Percentiles rank a stretch among this genome's conserved stretches.
Conservation (phyloP, 1,284 basidiomycete species). For the Serendipita sp. region DNA sequence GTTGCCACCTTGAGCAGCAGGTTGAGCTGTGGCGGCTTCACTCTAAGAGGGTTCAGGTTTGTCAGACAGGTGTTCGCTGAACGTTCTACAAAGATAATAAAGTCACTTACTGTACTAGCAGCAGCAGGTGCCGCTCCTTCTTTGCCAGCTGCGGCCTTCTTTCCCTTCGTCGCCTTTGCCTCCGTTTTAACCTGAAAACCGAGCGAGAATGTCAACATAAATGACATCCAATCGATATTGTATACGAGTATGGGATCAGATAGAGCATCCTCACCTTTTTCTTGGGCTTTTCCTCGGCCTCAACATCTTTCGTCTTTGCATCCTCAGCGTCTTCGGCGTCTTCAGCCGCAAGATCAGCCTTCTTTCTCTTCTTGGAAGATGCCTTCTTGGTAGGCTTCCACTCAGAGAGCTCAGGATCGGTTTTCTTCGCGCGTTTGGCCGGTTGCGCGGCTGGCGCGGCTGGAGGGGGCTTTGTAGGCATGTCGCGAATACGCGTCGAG, state of each 20-base stretch:
- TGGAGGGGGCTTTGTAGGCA: neutral
- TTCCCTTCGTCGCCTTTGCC: neutral
- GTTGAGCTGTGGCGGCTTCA: neutral
- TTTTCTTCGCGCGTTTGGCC: neutral
- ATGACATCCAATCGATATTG: neutral
- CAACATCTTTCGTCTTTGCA: neutral
- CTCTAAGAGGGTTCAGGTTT: neutral
- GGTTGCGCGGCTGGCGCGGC: neutral
- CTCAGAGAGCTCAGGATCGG: neutral
- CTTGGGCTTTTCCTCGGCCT: neutral
- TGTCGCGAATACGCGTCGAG: neutral
- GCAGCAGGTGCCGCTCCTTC: neutral
- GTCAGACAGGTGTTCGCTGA: neutral
- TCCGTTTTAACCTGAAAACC: neutral
- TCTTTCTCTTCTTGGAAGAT: neutral
- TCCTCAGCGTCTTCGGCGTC: neutral
- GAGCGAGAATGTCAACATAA: neutral
- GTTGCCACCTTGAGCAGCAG: conserved; percentile 18
- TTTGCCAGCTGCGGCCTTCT: neutral
- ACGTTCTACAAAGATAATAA: neutral
- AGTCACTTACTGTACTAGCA: neutral
- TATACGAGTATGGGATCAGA: neutral
- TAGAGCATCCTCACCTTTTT: neutral
- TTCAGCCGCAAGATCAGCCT: neutral
- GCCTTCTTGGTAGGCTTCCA: conserved; percentile 1